Conservation (phyloP, 768 basidiomycete species). For the Pholiota conissans region DNA sequence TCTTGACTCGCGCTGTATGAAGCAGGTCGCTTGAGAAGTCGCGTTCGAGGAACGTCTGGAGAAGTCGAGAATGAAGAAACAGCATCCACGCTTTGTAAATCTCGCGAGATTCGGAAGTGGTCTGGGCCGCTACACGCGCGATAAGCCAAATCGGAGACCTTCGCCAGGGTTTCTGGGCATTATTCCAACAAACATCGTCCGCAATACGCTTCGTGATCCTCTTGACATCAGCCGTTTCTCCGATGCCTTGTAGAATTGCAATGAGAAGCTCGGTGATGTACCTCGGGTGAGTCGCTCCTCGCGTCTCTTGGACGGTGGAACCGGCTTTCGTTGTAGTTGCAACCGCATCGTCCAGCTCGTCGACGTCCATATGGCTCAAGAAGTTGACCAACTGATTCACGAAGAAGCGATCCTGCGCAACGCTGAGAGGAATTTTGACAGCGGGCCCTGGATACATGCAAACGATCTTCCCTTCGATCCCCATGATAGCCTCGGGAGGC, state of each 20-base stretch:
- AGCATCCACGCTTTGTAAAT: constrained; percentile 51
- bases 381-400: constrained; percentile 36
- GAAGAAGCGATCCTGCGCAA: constrained; percentile 29
- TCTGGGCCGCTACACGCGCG: constrained; percentile 46
- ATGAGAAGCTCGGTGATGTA: no score
- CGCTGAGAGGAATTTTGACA: constrained; percentile 30
- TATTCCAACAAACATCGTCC: constrained; percentile 39
- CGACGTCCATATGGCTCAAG: constrained; percentile 35
- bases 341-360: constrained; percentile 32
- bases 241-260: constrained; percentile 43
- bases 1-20: constrained; percentile 31
- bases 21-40: constrained; percentile 34
- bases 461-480: constrained; percentile 39
- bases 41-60: constrained; percentile 19
- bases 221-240: constrained; percentile 24
- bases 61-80: constrained; percentile 34
- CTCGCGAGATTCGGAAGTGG: constrained; percentile 23
- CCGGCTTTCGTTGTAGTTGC: constrained; percentile 38
- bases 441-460: constrained; percentile 49
- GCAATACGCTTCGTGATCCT: constrained; percentile 29
- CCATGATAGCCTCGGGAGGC: constrained; percentile 33
- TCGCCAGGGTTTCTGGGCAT: constrained; percentile 43
- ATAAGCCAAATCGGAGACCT: constrained; percentile 52
- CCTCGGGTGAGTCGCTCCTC: constrained; percentile 42
- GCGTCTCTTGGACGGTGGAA: constrained; percentile 31